These are phyloP conservation scores for Corinectria fuckeliana DNA, from an alignment of 2,329 filamentous ascomycete species.

Conservation along the genomic window DNA sequence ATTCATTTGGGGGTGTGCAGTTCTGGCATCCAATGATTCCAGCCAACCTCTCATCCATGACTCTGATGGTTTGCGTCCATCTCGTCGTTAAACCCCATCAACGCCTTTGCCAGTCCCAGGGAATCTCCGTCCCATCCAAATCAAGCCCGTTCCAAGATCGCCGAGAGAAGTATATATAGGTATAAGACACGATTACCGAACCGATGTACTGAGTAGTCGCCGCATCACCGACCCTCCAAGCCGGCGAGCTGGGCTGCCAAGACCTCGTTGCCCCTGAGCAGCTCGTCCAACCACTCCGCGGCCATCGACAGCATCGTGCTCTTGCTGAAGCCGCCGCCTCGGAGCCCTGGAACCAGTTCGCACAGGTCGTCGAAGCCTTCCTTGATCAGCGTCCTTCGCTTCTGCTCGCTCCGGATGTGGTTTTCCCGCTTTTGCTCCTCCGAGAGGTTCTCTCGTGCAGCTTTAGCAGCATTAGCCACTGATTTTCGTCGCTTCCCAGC, in stretches of 20 bases:
- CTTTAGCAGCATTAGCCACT: conserved; percentile 49
- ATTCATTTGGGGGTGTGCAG: conserved; percentile 26
- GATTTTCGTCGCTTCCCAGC: conserved; percentile 60
- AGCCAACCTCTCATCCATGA: conserved; percentile 14
- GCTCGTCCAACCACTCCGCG: conserved; percentile 77
- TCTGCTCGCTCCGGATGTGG: conserved; percentile 87
- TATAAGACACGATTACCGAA: conserved; percentile 10
- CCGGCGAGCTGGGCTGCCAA: conserved; percentile 60
- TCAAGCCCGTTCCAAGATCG: conserved; percentile 21
- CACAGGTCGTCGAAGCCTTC: conserved; percentile 83
- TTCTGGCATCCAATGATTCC: conserved; percentile 29
- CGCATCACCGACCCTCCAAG: conserved; percentile 35
- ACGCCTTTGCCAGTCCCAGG: conserved; percentile 30
- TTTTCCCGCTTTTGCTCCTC: conserved; percentile 86
- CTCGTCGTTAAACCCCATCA: conserved; percentile 23
- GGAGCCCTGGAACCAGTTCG: conserved; percentile 76
- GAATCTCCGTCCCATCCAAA: conserved; percentile 24
- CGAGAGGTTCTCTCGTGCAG: conserved; percentile 72
- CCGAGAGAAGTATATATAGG: conserved; percentile 22
- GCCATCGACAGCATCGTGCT: conserved; percentile 78
- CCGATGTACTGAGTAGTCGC: not conserved
- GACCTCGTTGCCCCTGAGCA: conserved; percentile 71
- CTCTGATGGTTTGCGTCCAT: conserved; percentile 11
- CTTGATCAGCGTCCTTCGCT: conserved; percentile 81
- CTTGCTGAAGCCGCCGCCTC: conserved; percentile 80